Conservation (phyloP, 2,329 filamentous ascomycete genomes). For the Hansfordia pulvinata region DNA sequence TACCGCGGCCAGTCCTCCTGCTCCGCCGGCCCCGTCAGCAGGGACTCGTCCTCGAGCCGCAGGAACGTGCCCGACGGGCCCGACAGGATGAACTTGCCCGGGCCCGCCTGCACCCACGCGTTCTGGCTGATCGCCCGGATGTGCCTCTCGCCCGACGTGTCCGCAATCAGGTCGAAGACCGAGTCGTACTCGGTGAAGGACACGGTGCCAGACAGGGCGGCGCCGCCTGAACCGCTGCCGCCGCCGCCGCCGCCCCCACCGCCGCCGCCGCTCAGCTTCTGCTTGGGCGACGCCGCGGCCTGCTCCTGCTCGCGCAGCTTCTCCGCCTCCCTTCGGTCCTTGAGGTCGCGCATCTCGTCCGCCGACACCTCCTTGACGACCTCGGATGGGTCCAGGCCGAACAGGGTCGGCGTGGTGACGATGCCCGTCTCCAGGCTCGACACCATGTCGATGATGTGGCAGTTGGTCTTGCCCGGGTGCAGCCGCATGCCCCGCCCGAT, state of each 20-base stretch:
- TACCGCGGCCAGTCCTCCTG: conserved; percentile 18
- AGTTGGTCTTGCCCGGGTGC: conserved; percentile 68
- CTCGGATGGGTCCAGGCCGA: conserved; percentile 77
- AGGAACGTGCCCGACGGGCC: conserved; percentile 50
- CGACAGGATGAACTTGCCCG: conserved; percentile 56
- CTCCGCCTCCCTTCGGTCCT: conserved; percentile 30
- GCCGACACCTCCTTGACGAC: conserved; percentile 55
- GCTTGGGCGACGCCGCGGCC: conserved; percentile 2
- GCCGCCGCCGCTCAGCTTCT: neutral
- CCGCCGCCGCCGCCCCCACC: too few relatives aligned
- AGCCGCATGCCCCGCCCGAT: conserved; percentile 88
- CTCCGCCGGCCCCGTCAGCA: too few relatives aligned
- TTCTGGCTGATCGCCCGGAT: conserved; percentile 63
- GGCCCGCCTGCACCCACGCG: conserved; percentile 72
- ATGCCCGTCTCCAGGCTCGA: conserved; percentile 74
- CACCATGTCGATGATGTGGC: conserved; percentile 94
- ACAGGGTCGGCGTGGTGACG: conserved; percentile 80
- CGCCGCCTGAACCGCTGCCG: too few relatives aligned
- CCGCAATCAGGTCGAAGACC: conserved; percentile 79
- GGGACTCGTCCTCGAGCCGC: conserved; percentile 31
- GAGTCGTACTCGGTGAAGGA: conserved; percentile 85
- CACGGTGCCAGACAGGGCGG: conserved; percentile 28
- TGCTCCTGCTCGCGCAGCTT: conserved; percentile 17
- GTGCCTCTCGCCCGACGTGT: conserved; percentile 64
- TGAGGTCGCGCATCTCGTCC: conserved; percentile 44